Evolutionary conservation across 192 early-diverging fungal genomes (phyloP), one percentile per base, ranked within the genome.

Genomic region (Umbelopsis isabellina): DNA sequence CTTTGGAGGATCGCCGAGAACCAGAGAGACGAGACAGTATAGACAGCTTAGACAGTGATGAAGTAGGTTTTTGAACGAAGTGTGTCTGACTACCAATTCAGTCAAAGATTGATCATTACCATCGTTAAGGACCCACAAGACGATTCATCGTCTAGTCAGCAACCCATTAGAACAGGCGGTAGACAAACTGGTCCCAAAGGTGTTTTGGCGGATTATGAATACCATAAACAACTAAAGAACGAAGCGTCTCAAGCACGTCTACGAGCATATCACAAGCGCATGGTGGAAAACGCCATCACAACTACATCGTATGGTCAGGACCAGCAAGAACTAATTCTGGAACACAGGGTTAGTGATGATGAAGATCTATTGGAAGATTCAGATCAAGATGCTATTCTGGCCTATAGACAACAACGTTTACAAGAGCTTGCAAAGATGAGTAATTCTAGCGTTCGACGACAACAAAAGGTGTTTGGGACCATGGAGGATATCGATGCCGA

Each of bases 121-220:
- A 61, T 33, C 5, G 55, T 8, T 20, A 18, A 52, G 23, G 23
- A 30, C 1, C 27, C 20, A 52, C 16, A 52, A 52, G 23, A 23
- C 21, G 21, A 25, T 6, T 13, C 51, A 52, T 25, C 53, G 5
- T 6, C 53, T 1, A 18, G 1, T 61, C 55, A 61, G 11, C 55
- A 80, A 33, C 74, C 47, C 50, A 64, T 25, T 16, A 35, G 50
- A 50, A 46, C 65, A 55, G 46, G 73, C 8, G 76, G 79, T 6
- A 72, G 78, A 35, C 81, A 83, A 16, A 86, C 86, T 6, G 86
- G 86, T 4, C 86, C 86, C 48, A 88, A 88, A 67, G 86, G 84
- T 48, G 84, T 88, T 1, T 74, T 83, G 23, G 82, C 84, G 6
- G 86, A 88, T 69, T 82, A 84, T 37, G 80, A 68, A 20, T 79